A percentile compares a stretch with the other conserved stretches of the same genome.
These are phyloP conservation scores for Akebia trifoliata DNA, from an alignment of 164 flowering plant species.

Conservation along the genomic window DNA sequence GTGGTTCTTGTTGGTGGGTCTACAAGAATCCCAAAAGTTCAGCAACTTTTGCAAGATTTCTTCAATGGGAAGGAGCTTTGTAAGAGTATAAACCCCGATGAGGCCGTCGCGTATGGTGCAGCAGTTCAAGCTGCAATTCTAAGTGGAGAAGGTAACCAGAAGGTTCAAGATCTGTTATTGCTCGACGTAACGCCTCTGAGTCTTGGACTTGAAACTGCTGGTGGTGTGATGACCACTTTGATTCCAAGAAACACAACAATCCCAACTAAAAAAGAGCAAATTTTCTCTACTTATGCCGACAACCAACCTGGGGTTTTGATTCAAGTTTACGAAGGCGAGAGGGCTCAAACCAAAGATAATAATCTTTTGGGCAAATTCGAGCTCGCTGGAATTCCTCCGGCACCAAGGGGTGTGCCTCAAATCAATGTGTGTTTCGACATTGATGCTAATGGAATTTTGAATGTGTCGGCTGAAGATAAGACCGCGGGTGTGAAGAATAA, in stretches of 20 bases:
- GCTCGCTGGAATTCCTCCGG: constrained; percentile 20
- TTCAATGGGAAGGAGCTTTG: constrained; percentile 28
- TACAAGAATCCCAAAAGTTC: constrained; percentile 24
- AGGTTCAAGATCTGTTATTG: constrained; percentile 24
- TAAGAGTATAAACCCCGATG: constrained; percentile 26
- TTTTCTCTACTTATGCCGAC: constrained; percentile 26
- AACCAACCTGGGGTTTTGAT: constrained; percentile 26
- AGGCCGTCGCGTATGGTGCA: constrained; percentile 25
- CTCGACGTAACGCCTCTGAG: constrained; percentile 28
- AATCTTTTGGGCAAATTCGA: constrained; percentile 20
- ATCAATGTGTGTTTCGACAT: constrained; percentile 22
- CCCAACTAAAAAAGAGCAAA: constrained; percentile 25
- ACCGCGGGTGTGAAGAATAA: constrained; percentile 24
- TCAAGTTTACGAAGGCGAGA: constrained; percentile 30
- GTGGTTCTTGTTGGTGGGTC: constrained; percentile 29
- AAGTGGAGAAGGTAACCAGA: constrained; percentile 19
- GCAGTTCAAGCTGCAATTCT: constrained; percentile 28
- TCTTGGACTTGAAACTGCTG: constrained; percentile 28
- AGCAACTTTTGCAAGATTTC: constrained; percentile 24
- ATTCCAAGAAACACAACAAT: constrained; percentile 25
- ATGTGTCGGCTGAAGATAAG: constrained; percentile 28
- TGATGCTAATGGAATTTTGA: constrained; percentile 25
- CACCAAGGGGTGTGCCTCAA: constrained; percentile 22
- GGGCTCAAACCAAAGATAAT: constrained; percentile 20
- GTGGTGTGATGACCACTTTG: constrained; percentile 23